Base-by-base conservation (phyloP, 2,329 filamentous ascomycete genomes). In the Epicoccum nigrum region DNA sequence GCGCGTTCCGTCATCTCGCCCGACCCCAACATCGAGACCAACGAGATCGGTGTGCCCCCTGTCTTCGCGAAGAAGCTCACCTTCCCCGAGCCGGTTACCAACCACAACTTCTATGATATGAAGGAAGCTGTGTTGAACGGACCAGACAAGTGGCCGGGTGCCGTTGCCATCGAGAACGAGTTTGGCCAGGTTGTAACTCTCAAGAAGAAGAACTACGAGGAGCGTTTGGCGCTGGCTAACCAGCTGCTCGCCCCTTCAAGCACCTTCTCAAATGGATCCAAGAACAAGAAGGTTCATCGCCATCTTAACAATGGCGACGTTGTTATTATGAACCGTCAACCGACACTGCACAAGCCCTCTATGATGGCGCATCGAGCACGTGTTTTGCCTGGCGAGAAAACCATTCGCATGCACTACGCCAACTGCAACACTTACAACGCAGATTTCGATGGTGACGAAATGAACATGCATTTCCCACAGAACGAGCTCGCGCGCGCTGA, bases 391-490 rank as follows among this genome's bases (percentile, higher is more conserved):
- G 92, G 92, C 28, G 95, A 99, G 74, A 96, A 96, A 77, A 97
- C 94, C 0, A 92, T 99, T 71, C 92, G 94, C 60, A 97, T 99
- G 93, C 94, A 99, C 78, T 99, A 99, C 76, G 93, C 94, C 65
- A 99, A 99, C 73, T 97, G 94, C 74, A 99, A 99, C 69, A 97
- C 94, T 0, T 99, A 99, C 81, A 99, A 99, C 65, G 94, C 94
- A 25, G 94, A 99, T 81, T 99, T 99, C 69, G 95, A 99, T 68
- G 94, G 94, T 73, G 94, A 99, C 71, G 94, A 99, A 75, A 99
- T 99, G 94, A 99, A 99, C 74, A 95, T 99, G 92, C 94, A 99
- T 76, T 97, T 99, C 68, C 94, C 94, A 1, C 94, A 99, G 65
- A 97, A 96, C 63, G 95, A 97, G 71, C 81, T 97, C 59, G 94